These are phyloP conservation scores for Pythium graminicola DNA, from an alignment of 352 stramenopile genomes.

Conservation along the genomic window DNA sequence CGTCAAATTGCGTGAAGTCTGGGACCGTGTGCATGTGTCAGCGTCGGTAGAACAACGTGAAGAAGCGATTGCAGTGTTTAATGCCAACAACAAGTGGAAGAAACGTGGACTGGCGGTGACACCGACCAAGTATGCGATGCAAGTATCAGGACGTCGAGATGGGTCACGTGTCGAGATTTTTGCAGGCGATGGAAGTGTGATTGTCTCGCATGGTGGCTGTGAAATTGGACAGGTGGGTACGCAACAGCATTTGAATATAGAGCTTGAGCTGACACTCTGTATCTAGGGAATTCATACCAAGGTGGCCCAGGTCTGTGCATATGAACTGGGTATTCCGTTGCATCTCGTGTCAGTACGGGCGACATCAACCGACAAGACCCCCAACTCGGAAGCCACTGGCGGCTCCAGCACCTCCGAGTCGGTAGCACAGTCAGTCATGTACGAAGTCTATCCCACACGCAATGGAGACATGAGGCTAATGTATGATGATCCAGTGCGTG, in stretches of 20 bases:
- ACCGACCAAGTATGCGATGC: constrained; percentile 62
- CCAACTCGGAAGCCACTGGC: constrained; percentile 40
- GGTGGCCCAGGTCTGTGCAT: constrained; percentile 44
- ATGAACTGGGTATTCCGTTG: constrained; percentile 34
- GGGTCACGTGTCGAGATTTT: constrained; percentile 39
- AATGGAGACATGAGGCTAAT: too few species aligned
- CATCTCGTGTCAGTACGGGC: constrained; percentile 32
- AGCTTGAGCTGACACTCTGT: neutral
- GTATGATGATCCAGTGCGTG: too few species aligned
- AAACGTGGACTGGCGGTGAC: constrained; percentile 50
- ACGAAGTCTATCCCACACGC: neutral
- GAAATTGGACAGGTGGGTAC: constrained; percentile 45
- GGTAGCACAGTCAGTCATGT: constrained; percentile 33
- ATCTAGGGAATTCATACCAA: constrained; percentile 61
- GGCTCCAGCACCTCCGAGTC: constrained; percentile 58
- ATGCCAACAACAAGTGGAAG: constrained; percentile 41
- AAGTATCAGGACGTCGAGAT: constrained; percentile 25
- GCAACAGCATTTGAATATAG: neutral
- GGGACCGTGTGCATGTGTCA: constrained; percentile 24
- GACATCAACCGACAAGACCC: constrained; percentile 45
- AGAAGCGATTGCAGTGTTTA: constrained; percentile 30
- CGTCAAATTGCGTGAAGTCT: constrained; percentile 33
- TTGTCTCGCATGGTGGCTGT: constrained; percentile 33
- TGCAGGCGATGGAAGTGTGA: constrained; percentile 34
- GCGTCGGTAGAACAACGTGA: constrained; percentile 26